phyloP scores from a whole-genome alignment of 2,329 filamentous ascomycete genomes.

The Piedraia hortae region DNA sequence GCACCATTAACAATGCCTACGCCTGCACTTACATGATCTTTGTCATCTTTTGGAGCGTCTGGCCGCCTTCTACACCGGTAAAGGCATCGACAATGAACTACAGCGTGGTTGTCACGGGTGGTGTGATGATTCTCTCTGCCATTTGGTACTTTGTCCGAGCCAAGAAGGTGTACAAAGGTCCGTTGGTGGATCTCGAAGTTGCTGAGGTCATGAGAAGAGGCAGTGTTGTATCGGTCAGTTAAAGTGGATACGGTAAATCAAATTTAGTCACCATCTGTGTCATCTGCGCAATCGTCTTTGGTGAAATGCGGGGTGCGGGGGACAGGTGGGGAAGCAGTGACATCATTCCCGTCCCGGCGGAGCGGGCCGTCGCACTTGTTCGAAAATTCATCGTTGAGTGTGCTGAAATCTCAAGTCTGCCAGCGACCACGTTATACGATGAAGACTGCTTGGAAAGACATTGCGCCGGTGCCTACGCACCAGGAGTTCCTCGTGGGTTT shows the following conservation, averaged over 20 bases:
- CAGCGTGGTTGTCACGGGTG: slow-evolving; percentile 14
- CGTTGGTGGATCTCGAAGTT: slow-evolving; percentile 13
- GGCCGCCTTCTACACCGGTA: slow-evolving; percentile 15
- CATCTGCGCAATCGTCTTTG: too few relatives aligned
- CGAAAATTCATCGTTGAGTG: too few relatives aligned
- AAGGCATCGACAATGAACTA: slow-evolving; percentile 18
- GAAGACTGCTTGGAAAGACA: slow-evolving; percentile 33
- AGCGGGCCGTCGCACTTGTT: too few relatives aligned
- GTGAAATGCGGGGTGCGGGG: too few relatives aligned
- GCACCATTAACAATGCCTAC: slow-evolving; percentile 27
- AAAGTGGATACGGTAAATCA: too few relatives aligned
- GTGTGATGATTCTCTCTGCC: slow-evolving; percentile 13
- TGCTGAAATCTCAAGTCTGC: too few relatives aligned
- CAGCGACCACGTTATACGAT: too few relatives aligned
- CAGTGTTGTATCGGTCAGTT: slow-evolving; percentile 4
- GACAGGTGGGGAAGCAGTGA: too few relatives aligned
- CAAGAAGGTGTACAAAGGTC: slow-evolving; percentile 14
- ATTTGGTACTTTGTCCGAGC: slow-evolving; percentile 14
- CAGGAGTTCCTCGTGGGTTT: slow-evolving; percentile 92
- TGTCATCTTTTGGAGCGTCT: slow-evolving; percentile 29
- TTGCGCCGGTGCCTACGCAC: slow-evolving; percentile 36
- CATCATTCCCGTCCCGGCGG: too few relatives aligned
- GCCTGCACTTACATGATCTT: slow-evolving; percentile 26
- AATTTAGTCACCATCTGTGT: too few relatives aligned
- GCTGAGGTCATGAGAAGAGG: slow-evolving; percentile 8